Conservation (phyloP, 169 alveolate species). For the Plasmodium adleri region DNA sequence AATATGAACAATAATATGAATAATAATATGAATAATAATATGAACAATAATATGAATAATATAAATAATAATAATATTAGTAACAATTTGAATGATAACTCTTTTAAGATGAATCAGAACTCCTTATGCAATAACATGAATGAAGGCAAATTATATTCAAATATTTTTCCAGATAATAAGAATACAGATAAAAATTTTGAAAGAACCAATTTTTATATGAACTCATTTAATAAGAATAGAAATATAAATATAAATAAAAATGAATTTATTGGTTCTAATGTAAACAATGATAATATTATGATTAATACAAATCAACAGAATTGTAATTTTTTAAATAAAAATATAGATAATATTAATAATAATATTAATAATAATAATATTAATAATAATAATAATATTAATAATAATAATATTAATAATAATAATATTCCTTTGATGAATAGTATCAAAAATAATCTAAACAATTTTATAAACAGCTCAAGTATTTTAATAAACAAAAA, state of each 20-base stretch:
- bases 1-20: too few relatives aligned
- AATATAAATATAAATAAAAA: slow-evolving; percentile 21
- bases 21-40: not conserved
- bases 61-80: slow-evolving; percentile 16
- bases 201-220: slow-evolving; percentile 11
- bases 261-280: slow-evolving; percentile 6
- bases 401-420: not conserved
- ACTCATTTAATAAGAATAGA: slow-evolving; percentile 34
- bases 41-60: slow-evolving; percentile 6
- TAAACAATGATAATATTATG: slow-evolving; percentile 8
- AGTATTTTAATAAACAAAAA: not conserved
- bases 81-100: slow-evolving; percentile 11
- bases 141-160: not conserved
- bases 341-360: not conserved
- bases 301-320: slow-evolving; percentile 12
- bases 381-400: not conserved
- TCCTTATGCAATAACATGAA: slow-evolving; percentile 7
- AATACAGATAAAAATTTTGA: slow-evolving; percentile 11
- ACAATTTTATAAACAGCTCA: slow-evolving; percentile 14
- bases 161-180: slow-evolving; percentile 28
- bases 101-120: not conserved
- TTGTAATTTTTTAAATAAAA: slow-evolving; percentile 5
- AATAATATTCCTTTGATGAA: not conserved
- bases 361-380: not conserved
- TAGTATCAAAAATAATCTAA: slow-evolving; percentile 15